These are phyloP conservation scores for Fragaria nilgerrensis DNA, from an alignment of 306 rosid species.

Conservation along the genomic window DNA sequence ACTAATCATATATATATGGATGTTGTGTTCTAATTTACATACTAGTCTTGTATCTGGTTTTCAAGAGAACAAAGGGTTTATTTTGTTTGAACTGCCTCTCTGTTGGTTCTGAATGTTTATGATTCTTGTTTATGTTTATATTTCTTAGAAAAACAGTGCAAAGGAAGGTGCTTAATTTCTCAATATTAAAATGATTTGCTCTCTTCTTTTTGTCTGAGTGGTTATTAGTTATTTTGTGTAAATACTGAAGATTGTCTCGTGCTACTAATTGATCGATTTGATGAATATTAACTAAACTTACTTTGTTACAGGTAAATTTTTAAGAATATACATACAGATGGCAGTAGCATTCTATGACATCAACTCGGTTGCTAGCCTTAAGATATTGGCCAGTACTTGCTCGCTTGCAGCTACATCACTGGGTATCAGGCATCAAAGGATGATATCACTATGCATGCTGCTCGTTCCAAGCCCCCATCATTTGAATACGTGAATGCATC, in stretches of 20 bases:
- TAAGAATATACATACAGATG: conserved; percentile 39
- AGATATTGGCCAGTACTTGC: conserved; percentile 77
- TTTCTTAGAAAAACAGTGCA: too few relatives aligned
- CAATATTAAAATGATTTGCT: too few relatives aligned
- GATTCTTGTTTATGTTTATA: too few relatives aligned
- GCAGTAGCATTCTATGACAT: conserved; percentile 55
- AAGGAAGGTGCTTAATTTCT: too few relatives aligned
- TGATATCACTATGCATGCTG: conserved; percentile 65
- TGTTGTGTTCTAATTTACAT: too few relatives aligned
- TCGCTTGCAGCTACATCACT: conserved; percentile 77
- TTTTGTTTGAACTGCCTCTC: too few relatives aligned
- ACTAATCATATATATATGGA: too few relatives aligned
- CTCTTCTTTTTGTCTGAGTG: too few relatives aligned
- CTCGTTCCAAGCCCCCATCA: conserved; percentile 53
- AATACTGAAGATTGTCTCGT: neutral
- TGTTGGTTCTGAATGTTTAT: too few relatives aligned
- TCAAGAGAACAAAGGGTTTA: too few relatives aligned
- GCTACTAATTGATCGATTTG: neutral
- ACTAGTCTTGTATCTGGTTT: too few relatives aligned
- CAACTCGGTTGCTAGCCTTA: conserved; percentile 61
- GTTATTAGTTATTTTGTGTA: too few relatives aligned
- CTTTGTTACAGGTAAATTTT: neutral
- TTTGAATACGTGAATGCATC: conserved; percentile 61
- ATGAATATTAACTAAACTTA: neutral
- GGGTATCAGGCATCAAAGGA: conserved; percentile 95